Conservation (phyloP, 129 eudicot species). For the Silybum marianum region DNA sequence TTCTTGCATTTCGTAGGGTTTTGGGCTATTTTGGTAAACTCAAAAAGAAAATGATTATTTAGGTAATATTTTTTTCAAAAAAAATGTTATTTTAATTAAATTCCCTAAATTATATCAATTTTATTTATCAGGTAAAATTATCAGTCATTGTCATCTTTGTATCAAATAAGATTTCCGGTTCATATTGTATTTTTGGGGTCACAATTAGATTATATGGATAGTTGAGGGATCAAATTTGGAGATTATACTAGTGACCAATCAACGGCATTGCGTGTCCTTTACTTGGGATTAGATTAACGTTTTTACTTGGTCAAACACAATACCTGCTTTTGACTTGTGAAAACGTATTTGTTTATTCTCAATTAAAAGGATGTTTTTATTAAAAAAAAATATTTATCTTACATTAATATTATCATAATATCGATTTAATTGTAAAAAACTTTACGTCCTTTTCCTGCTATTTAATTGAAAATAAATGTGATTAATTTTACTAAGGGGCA, state of each 20-base stretch:
- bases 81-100: no score
- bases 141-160: neutral
- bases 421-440: neutral
- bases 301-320: conserved; percentile 35
- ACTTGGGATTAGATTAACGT: conserved; percentile 1
- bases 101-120: no score
- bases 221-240: conserved; percentile 9
- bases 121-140: no score
- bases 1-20: no score
- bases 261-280: conserved; percentile 13
- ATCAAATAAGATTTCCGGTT: neutral
- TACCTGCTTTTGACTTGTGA: conserved; percentile 25
- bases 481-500: conserved; percentile 14
- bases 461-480: conserved; percentile 6
- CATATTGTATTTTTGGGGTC: neutral
- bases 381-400: neutral
- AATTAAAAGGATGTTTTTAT: neutral
- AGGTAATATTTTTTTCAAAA: no score
- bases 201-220: neutral
- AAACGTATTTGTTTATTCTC: neutral
- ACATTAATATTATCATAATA: neutral
- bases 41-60: no score
- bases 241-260: conserved; percentile 12
- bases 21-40: no score
- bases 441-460: conserved; percentile 8